Evolutionary conservation across 768 basidiomycete genomes (phyloP).

Genomic region (Tricholoma furcatifolium): DNA sequence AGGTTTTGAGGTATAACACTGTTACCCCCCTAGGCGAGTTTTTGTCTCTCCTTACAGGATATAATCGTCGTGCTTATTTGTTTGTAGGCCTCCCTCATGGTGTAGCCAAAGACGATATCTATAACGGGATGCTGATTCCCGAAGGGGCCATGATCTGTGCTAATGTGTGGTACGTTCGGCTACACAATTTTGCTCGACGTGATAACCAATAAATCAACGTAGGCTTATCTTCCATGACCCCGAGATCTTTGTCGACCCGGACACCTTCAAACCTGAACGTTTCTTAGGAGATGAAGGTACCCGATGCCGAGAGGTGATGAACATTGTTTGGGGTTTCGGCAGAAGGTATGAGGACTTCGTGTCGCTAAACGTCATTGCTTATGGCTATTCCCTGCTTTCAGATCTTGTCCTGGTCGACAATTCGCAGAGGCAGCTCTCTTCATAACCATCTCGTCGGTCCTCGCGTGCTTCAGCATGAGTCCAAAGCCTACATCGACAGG

Average conservation of each 20-base stretch:
- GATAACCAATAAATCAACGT: conserved; percentile 5
- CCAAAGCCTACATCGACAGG: not conserved
- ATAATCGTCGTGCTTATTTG: not conserved
- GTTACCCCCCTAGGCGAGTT: conserved; percentile 25
- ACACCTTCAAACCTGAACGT: conserved; percentile 21
- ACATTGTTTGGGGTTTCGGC: conserved; percentile 18
- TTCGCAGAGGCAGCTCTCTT: conserved; percentile 23
- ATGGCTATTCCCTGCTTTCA: conserved; percentile 1
- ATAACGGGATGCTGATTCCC: conserved; percentile 15
- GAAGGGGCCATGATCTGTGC: conserved; percentile 19
- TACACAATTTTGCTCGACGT: conserved; percentile 14
- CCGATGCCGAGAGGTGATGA: conserved; percentile 11
- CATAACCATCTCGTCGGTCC: conserved; percentile 18
- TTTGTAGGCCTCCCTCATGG: conserved; percentile 6
- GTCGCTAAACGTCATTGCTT: not conserved
- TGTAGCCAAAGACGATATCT: conserved; percentile 8
- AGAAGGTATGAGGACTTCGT: conserved; percentile 13
- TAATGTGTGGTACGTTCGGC: conserved; percentile 13
- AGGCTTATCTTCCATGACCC: conserved; percentile 23
- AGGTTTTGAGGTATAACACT: conserved; percentile 23
- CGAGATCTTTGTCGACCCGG: conserved; percentile 18
- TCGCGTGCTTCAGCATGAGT: conserved; percentile 12
- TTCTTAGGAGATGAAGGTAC: conserved; percentile 19
- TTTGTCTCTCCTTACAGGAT: not conserved
- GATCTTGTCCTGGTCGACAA: conserved; percentile 23